Percentiles rank a stretch among this genome's conserved stretches.
Conservation (phyloP, 768 basidiomycete species). For the Tricholoma sp. region DNA sequence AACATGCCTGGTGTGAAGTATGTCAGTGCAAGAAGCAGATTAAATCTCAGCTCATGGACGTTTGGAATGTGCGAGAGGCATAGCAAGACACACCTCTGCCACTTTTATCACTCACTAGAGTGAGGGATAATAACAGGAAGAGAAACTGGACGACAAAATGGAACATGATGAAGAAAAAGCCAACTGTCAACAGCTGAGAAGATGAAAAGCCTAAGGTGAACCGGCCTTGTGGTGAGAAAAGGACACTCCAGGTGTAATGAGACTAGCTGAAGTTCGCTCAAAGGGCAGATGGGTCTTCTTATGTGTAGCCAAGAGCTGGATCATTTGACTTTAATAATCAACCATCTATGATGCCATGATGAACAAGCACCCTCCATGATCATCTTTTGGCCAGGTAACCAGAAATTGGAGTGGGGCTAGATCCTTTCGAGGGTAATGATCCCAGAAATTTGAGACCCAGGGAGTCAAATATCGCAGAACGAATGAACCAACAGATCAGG, state of each 20-base stretch:
- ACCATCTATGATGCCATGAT: too few species aligned
- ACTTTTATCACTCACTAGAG: neutral
- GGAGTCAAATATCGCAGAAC: too few species aligned
- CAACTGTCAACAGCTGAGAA: neutral
- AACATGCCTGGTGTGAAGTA: slow-evolving; percentile 2
- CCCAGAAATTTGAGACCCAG: too few species aligned
- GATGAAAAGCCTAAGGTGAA: neutral
- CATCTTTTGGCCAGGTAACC: too few species aligned
- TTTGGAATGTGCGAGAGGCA: neutral
- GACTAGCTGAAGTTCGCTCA: neutral
- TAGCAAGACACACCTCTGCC: neutral
- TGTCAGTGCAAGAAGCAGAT: neutral
- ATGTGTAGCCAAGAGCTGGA: neutral
- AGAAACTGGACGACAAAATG: neutral
- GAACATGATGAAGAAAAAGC: neutral
- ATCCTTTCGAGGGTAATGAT: too few species aligned
- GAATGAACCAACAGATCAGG: too few species aligned
- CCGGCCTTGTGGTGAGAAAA: neutral
- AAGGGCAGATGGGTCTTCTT: neutral
- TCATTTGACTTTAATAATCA: too few species aligned
- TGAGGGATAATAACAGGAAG: neutral
- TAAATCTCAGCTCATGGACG: neutral
- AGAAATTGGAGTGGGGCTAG: too few species aligned
- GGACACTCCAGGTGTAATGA: neutral
- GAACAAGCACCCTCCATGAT: too few species aligned